Evolutionary conservation across 2,329 filamentous ascomycete species (phyloP), one percentile per base, ranked within the genome.

Genomic region (Trematosphaeria pertusa): DNA sequence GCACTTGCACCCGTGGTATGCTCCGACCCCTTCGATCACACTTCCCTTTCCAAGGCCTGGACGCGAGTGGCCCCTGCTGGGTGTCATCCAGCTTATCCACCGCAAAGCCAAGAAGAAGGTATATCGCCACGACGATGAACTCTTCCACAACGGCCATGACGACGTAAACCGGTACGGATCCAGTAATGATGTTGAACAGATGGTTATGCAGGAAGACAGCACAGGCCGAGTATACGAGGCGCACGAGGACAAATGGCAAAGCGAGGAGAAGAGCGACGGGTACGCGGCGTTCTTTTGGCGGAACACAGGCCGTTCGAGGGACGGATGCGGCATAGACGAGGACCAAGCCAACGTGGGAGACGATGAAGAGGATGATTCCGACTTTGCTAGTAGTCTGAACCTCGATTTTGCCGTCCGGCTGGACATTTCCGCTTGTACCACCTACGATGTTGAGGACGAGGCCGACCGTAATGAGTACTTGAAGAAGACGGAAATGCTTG

Each of bases 381-480:
- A 45, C 48, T 38, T 58, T 58, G 45, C 41, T 52, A 1, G 44
- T 50, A 9, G 46, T 48, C 50, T 61, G 34, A 55, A 63, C 9
- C 40, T 49, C 24, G 50, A 56, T 30, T 38, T 46, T 37, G 30
- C 45, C 39, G 14, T 57, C 43, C 8, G 60, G 42, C 18, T 56
- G 36, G 10, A 46, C 36, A 14, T 35, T 48, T 8, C 36, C 41
- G 28, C 30, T 46, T 32, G 50, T 54, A 31, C 51, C 58, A 14
- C 55, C 61, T 31, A 20, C 61, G 45, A 65, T 55, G n/a, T 73
- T 62, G 19, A 77, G 64, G 15, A 72, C 61, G 43, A 74, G 46
- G 21, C 63, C 71, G 11, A 67, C 52, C 2, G 67, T 38, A 20
- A 68, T 65, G 40, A 72, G 33, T 4, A 72, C 28, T 3, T 63